Conservation (phyloP, 768 basidiomycete species). For the Polyporus arcularius region DNA sequence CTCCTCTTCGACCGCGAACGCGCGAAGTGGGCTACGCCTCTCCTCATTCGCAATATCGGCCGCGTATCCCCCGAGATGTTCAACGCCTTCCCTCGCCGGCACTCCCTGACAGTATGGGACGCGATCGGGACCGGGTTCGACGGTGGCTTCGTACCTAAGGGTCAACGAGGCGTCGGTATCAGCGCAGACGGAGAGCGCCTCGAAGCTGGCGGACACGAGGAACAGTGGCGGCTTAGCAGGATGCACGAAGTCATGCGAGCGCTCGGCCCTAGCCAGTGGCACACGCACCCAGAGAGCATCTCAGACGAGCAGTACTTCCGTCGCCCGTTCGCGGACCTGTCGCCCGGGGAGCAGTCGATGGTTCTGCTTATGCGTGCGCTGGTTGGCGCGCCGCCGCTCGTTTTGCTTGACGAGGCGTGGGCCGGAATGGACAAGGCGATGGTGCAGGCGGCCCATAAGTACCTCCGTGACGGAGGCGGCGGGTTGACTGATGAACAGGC, state of each 20-base stretch:
- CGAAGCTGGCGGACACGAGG: conserved; percentile 40
- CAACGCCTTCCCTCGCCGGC: conserved; percentile 82
- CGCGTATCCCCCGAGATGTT: conserved; percentile 88
- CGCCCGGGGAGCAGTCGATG: conserved; percentile 75
- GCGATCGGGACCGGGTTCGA: conserved; percentile 88
- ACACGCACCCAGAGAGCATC: conserved; percentile 5
- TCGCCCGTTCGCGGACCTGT: conserved; percentile 61
- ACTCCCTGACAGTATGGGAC: conserved; percentile 71
- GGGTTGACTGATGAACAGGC: conserved; percentile 63
- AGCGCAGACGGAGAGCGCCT: conserved; percentile 36
- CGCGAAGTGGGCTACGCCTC: conserved; percentile 62
- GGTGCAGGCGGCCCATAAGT: conserved; percentile 62
- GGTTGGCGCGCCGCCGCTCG: conserved; percentile 68
- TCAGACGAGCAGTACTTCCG: conserved; percentile 44
- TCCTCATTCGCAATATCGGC: conserved; percentile 68
- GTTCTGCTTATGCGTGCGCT: conserved; percentile 86
- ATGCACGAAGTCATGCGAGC: conserved; percentile 61
- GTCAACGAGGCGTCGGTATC: conserved; percentile 46
- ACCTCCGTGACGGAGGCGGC: conserved; percentile 53
- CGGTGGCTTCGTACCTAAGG: conserved; percentile 69
- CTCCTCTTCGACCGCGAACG: conserved; percentile 66
- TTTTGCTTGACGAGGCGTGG: conserved; percentile 92
- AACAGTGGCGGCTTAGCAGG: conserved; percentile 41
- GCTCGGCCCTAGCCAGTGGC: conserved; percentile 64
- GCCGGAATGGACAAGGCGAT: conserved; percentile 87